A percentile compares a stretch with the other conserved stretches of the same genome.
phyloP scores from a whole-genome alignment of 257 asterid species.

The Primulina eburnea region DNA sequence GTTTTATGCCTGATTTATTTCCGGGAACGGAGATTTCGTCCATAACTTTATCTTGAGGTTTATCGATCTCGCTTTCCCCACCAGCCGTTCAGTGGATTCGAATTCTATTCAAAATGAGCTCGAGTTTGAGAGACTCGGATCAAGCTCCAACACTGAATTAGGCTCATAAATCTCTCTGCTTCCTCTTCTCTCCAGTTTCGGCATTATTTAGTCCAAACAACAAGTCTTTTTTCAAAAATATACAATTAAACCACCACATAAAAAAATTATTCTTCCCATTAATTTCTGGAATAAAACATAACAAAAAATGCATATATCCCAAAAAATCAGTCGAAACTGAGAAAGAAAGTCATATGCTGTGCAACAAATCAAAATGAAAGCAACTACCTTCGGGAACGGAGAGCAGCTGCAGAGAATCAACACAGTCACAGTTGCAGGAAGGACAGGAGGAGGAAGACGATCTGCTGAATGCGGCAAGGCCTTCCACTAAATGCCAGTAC shows the following conservation, averaged over 20 bases:
- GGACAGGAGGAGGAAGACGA: slow-evolving; percentile 62
- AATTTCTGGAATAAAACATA: neutral
- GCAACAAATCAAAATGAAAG: slow-evolving; percentile 25
- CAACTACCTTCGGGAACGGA: slow-evolving; percentile 58
- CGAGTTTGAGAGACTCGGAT: neutral
- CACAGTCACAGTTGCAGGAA: slow-evolving; percentile 72
- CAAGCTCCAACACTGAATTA: neutral
- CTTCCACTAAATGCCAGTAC: slow-evolving; percentile 83
- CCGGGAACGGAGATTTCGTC: neutral
- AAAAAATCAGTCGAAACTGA: slow-evolving; percentile 22
- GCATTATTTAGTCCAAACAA: neutral
- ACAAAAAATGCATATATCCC: neutral
- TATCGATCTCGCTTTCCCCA: too few relatives aligned
- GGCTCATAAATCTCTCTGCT: neutral
- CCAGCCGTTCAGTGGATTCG: too few relatives aligned
- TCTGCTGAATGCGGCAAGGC: slow-evolving; percentile 47
- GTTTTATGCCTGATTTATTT: neutral
- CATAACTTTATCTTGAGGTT: too few relatives aligned
- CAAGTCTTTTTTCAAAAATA: neutral
- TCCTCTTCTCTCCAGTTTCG: neutral
- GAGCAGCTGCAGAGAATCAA: slow-evolving; percentile 55
- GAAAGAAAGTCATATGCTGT: neutral
- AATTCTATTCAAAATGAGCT: neutral
- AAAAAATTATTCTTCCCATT: neutral
- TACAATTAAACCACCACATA: neutral